Base-by-base conservation (phyloP, 129 eudicot genomes). In the Lonicera japonica region DNA sequence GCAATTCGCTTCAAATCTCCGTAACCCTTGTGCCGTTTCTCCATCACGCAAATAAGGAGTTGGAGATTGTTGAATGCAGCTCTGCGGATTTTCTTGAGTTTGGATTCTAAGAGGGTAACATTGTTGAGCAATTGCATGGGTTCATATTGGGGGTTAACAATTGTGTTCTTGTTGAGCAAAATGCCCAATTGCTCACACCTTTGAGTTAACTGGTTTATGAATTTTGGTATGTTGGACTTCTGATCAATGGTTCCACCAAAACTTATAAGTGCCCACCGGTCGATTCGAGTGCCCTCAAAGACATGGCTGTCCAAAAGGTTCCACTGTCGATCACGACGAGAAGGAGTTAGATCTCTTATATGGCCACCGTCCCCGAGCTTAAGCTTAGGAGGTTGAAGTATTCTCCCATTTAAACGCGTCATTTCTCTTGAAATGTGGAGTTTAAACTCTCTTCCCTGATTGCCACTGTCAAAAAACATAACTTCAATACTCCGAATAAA, bases 11-110 rank as follows among this genome's bases (percentile, higher is more conserved):
- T 94, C 75, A 94, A 77, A 75, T 94, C 95, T 4, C 77, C 99
- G 52, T 92, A 92, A 38, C 99, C 99, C 73, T 83, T 87, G 79
- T 92, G 99, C 34, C 80, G 88, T 73, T 77, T 92, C 79, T 92
- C 99, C 99, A 92, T 88, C 2, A 92, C 70, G 65, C 96, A 87
- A n/a, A 92, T 72, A 25, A 92, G 85, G 16, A 92, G 95, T 29
- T 92, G 96, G 51, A 92, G 75, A 48, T 78, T 85, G 65, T 77
- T 69, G 20, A 70, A 71, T 20, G 98, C 83, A 20, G 91, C 78
- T 24, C 60, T 76, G 52, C 80, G 80, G 48, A 92, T 88, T 70
- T 68, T 78, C 65, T 68, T 82, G 58, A 92, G 90, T 56, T 85
- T 85, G 3, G 84, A 68, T 72, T 92, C 99, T 20, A 92, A 76